A percentile compares a stretch with the other conserved stretches of the same genome.
Evolutionary conservation across 331 rosid genomes (phyloP).

Genomic region (Quercus lobata): DNA sequence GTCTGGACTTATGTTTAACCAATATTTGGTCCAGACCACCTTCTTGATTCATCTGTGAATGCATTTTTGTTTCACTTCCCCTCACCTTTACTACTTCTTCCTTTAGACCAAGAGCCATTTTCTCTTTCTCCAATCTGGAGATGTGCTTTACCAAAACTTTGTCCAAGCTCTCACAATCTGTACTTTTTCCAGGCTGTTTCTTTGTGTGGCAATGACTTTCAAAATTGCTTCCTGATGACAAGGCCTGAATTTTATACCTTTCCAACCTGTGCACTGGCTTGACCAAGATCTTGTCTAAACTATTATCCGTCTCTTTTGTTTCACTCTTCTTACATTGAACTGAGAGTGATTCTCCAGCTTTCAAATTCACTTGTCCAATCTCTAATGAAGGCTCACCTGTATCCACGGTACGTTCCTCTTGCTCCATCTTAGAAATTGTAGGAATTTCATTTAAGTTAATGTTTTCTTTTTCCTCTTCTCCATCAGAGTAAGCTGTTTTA

Average conservation of each 20-base stretch:
- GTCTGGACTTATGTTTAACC: constrained; percentile 66
- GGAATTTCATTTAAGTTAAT: background rate
- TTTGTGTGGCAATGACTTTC: constrained; percentile 29
- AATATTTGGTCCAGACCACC: constrained; percentile 61
- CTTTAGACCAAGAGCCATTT: constrained; percentile 35
- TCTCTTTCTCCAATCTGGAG: constrained; percentile 77
- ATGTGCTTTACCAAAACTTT: constrained; percentile 72
- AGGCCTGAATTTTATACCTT: constrained; percentile 62
- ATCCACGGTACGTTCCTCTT: background rate
- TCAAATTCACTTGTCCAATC: background rate
- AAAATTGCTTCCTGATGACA: constrained; percentile 29
- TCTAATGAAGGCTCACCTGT: background rate
- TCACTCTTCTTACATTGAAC: background rate
- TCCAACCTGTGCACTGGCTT: constrained; percentile 66
- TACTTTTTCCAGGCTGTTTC: constrained; percentile 30
- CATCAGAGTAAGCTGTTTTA: constrained; percentile 17
- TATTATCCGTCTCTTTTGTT: constrained; percentile 31
- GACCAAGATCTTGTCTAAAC: constrained; percentile 55
- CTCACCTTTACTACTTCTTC: constrained; percentile 38
- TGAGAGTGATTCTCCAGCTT: background rate
- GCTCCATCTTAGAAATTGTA: constrained; percentile 17
- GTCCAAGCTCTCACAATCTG: constrained; percentile 69
- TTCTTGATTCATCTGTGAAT: constrained; percentile 26
- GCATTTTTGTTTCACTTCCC: constrained; percentile 28
- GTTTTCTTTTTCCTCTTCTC: constrained; percentile 66